Base-by-base conservation (phyloP, 345 rosid species). In the Nasturtium officinale region DNA sequence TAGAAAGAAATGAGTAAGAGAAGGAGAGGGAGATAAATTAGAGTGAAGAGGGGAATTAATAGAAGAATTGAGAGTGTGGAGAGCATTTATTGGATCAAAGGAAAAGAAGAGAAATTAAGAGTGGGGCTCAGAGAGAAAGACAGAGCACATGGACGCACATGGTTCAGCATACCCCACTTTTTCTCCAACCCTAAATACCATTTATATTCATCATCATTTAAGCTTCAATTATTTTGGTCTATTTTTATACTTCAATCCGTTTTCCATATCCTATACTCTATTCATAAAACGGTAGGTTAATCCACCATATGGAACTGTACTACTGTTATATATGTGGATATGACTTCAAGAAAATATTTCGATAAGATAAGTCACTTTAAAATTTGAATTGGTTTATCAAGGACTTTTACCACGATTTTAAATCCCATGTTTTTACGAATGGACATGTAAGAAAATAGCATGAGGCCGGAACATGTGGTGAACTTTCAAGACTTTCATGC, bases 81-180 rank as follows among this genome's bases (percentile, higher is more conserved):
- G 78, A 37, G 42, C 87, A 85, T 84, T 84, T 87, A 87, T 79
- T 85, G 78, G 81, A 79, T 73, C 79, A 37, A 81, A 81, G 80
- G 80, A 72, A 78, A 82, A 71, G 75, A 69, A 68, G 77, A 63
- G 85, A 89, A 47, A 50, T 62, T 30, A 68, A 61, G 64, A 45
- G 76, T 77, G 85, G 96, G 93, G 91, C 75, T 87, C 65, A 13
- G 15, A 61, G 91, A 87, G 89, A 85, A 76, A 87, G 92, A 90
- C 92, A 87, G 81, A 76, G 88, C 98, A 92, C 98, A 92, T 92
- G 98, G 91, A 77, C 20, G 95, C 98, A 92, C 98, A 92, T 92
- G 98, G 87, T 45, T 76, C 46, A 68, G 46, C 53, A 10, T 69
- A 35, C 75, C 79, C 79, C 64, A 75, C 79, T 16, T 5, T 60